Evolutionary conservation across 208 protist species (phyloP).

Genomic region (Trypanosoma melophagium): DNA sequence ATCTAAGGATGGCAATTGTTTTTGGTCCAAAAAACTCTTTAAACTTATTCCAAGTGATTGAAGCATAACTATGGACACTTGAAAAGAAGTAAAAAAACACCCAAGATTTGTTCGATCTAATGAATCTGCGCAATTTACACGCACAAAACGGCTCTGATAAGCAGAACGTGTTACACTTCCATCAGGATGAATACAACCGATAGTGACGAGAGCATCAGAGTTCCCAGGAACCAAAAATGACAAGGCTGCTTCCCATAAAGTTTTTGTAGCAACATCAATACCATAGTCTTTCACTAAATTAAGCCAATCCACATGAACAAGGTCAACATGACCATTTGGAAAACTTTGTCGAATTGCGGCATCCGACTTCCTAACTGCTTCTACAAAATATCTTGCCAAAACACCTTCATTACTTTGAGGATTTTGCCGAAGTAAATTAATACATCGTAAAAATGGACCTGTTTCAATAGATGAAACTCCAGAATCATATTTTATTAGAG

Average conservation of each 20-base stretch:
- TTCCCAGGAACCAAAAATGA: slow-evolving; percentile 47
- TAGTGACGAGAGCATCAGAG: slow-evolving; percentile 65
- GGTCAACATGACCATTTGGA: slow-evolving; percentile 50
- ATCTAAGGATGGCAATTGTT: slow-evolving; percentile 47
- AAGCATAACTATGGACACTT: slow-evolving; percentile 80
- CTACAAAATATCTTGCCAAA: slow-evolving; percentile 64
- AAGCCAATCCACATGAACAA: slow-evolving; percentile 85
- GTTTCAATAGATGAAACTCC: slow-evolving; percentile 18
- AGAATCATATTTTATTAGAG: slow-evolving; percentile 61
- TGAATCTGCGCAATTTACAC: slow-evolving; percentile 94
- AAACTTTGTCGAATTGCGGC: slow-evolving; percentile 37
- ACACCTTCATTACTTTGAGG: slow-evolving; percentile 62
- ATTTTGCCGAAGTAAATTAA: slow-evolving; percentile 78
- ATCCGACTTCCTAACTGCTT: slow-evolving; percentile 54
- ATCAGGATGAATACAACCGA: slow-evolving; percentile 53
- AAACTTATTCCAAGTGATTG: slow-evolving; percentile 59
- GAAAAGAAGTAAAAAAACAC: slow-evolving; percentile 89
- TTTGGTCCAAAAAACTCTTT: slow-evolving; percentile 47
- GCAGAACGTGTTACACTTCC: slow-evolving; percentile 51
- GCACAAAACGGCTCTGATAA: slow-evolving; percentile 77
- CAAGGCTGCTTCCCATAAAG: slow-evolving; percentile 66
- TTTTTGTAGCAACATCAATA: slow-evolving; percentile 58
- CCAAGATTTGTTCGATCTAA: slow-evolving; percentile 94
- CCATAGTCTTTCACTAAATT: slow-evolving; percentile 74
- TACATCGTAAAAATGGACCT: slow-evolving; percentile 66